Conservation (phyloP, 306 rosid genomes). For the Purshia tridentata region DNA sequence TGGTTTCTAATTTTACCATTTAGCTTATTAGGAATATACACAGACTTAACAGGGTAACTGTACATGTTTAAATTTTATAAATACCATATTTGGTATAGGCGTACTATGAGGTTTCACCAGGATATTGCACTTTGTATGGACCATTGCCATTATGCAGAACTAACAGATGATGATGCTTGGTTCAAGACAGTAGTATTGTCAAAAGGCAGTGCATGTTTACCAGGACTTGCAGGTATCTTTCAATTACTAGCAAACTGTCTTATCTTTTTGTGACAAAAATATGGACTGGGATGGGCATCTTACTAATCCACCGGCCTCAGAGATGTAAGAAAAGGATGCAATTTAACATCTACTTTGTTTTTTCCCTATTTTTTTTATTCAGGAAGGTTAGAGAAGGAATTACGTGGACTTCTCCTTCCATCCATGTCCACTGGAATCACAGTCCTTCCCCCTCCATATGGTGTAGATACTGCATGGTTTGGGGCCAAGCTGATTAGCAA, state of each 20-base stretch:
- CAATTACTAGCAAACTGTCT: background rate
- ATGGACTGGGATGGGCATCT: slow-evolving; percentile 17
- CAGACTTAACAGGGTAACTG: background rate
- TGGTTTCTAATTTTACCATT: background rate
- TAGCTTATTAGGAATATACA: background rate
- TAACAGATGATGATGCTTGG: slow-evolving; percentile 65
- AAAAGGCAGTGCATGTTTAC: slow-evolving; percentile 83
- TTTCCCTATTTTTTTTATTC: slow-evolving; percentile 33
- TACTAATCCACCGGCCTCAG: background rate
- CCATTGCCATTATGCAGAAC: slow-evolving; percentile 65
- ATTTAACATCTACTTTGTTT: slow-evolving; percentile 10
- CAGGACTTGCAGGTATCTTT: slow-evolving; percentile 91
- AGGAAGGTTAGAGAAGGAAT: slow-evolving; percentile 77
- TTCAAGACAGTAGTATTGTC: slow-evolving; percentile 77
- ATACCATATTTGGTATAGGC: slow-evolving; percentile 41
- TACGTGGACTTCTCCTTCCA: slow-evolving; percentile 57
- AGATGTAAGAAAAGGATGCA: background rate
- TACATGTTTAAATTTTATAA: background rate
- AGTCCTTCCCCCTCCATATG: slow-evolving; percentile 80
- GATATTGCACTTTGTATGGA: slow-evolving; percentile 84
- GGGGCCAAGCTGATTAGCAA: slow-evolving; percentile 83
- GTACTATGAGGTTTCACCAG: slow-evolving; percentile 81
- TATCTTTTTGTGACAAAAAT: background rate
- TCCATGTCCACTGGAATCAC: slow-evolving; percentile 48
- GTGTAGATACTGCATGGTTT: slow-evolving; percentile 81